Evolutionary conservation across 2,329 filamentous ascomycete species (phyloP), one percentile per base, ranked within the genome.

Genomic region (Aspergillus quadricinctus): DNA sequence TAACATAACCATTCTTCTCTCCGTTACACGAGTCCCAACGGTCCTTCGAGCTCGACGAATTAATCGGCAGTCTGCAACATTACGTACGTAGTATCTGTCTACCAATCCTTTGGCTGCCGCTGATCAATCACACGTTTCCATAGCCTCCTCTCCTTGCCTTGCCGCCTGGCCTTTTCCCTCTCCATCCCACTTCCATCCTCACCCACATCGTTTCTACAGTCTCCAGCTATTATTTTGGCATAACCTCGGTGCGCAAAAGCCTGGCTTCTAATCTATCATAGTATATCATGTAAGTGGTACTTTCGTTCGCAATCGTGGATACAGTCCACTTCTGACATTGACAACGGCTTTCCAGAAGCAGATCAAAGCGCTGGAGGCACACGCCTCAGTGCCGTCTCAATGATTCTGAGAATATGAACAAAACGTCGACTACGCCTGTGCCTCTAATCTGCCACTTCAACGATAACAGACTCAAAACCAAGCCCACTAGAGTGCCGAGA

Each of bases 331-430:
- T 17, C 31, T 5, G 14, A 37, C 31, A 14, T 14, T 37, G 31
- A 37, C 31, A 17, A 37, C 31, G 31, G 14, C 21, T 27, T n/a
- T 11, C n/a, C 43, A 25, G n/a, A n/a, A n/a, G n/a, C 40, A 40
- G 25, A 25, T 49, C 43, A 45, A 52, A 55, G 61, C 60, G 58
- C 61, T 59, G 60, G 55, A 41, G 57, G 60, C 48, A 23, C 17
- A 28, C 8, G 61, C 55, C 56, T 58, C 61, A 54, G 60, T 62
- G 61, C 57, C 57, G 23, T 40, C 41, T 45, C 35, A n/a, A 60
- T 60, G 61, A 51, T 54, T 49, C 57, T 52, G 48, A 61, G 55
- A 64, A 59, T 55, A 64, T 64, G 61, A 57, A n/a, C 37, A 48
- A 28, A 48, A 48, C 49, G 53, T 45, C 53, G 48, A 11, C 50